Conservation (phyloP, 1,284 basidiomycete genomes). For the Ceratobasidium sp. region DNA sequence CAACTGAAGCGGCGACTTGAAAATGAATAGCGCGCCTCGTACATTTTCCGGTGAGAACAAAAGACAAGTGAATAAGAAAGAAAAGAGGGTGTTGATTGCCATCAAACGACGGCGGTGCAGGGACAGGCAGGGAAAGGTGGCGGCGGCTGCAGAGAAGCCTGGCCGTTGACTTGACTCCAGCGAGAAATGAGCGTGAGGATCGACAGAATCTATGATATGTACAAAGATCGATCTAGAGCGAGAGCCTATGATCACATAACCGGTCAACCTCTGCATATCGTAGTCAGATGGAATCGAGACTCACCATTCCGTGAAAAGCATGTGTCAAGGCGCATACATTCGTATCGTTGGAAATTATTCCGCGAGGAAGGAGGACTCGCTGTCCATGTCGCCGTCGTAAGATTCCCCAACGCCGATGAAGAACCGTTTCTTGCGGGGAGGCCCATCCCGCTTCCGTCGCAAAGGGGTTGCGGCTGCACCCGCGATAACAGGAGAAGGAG, state of each 20-base stretch:
- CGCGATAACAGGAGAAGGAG: not conserved
- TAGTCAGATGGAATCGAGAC: not conserved
- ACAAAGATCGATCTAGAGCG: not conserved
- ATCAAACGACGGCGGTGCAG: not conserved
- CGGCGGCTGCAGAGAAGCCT: not conserved
- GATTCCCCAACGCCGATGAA: conserved; percentile 24
- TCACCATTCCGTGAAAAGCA: conserved; percentile 6
- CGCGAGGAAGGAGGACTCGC: conserved; percentile 27
- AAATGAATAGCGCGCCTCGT: not conserved
- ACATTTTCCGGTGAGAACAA: not conserved
- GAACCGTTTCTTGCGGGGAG: conserved; percentile 23
- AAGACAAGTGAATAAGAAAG: not conserved
- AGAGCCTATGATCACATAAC: not conserved
- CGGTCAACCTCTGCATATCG: not conserved
- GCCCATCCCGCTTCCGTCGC: not conserved
- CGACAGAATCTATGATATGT: conserved; percentile 1
- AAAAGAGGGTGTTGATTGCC: not conserved
- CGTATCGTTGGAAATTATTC: conserved; percentile 1
- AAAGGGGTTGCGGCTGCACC: too few relatives aligned
- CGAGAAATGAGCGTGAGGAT: not conserved
- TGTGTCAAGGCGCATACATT: too few relatives aligned
- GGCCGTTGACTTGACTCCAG: not conserved
- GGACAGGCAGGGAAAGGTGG: not conserved
- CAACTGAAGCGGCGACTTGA: too few relatives aligned
- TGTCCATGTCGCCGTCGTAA: conserved; percentile 36